Base-by-base conservation (phyloP, 805 yeast species). In the Citeromyces matritensis region DNA sequence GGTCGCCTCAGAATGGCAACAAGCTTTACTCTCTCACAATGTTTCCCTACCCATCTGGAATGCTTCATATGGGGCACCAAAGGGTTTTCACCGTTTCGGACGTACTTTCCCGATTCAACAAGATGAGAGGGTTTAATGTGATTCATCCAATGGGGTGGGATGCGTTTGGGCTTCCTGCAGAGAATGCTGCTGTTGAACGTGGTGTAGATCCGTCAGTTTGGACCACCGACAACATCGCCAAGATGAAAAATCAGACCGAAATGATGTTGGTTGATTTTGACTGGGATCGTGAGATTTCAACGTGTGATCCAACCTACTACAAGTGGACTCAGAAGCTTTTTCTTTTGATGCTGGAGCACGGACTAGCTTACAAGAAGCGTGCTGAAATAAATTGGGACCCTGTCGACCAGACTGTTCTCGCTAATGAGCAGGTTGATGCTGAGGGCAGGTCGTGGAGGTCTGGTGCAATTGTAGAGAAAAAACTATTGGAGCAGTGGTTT, bases 61-160 rank as follows among this genome's bases (percentile, higher is more conserved):
- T 65, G 36, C 63, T 91, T 4, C 98, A 91, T 47, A 73, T 91
- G 67, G 98, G 98, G 0, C 98, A 91, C 53, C 63, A 86, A 28
- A 60, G 98, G 33, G 98, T 91, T 0, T 91, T 82, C 51, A 80
- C 95, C 1, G 84, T 91, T 21, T 73, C 86, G 42, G 98, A 91
- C 51, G 78, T 74, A 2, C 48, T 91, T 26, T 67, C 94, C 2
- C 60, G 97, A 40, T 88, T 69, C 50, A 69, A 82, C 40, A 60
- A 91, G 39, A 65, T 82, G 54, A 69, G 66, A 31, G 95, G 95
- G 1, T 67, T 63, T 41, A 57, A 73, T 25, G 95, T 88, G 9
- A 61, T 88, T 2, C 95, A 91, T 48, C 96, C 97, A 0, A 86
- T 91, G 94, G 98, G 98, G 0, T 91, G 96, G 96, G 98, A 91